Conservation (phyloP, 257 asterid species). For the Echites panduratus region DNA sequence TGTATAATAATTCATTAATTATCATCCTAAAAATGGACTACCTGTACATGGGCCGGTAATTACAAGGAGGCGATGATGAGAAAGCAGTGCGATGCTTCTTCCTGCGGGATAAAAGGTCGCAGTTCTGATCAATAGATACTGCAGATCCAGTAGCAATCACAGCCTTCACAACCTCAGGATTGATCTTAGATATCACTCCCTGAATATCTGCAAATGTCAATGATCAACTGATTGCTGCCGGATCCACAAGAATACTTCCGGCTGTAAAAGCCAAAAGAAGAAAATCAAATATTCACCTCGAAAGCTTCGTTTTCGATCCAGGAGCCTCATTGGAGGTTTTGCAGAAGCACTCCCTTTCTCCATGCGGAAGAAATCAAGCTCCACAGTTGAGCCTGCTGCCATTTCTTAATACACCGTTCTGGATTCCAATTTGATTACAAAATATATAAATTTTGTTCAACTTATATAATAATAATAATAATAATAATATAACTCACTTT, state of each 20-base stretch:
- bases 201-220: slow-evolving; percentile 33
- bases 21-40: background rate
- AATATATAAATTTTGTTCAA: no score
- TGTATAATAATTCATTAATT: background rate
- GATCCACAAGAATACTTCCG: background rate
- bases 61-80: background rate
- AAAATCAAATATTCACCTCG: slow-evolving; percentile 10
- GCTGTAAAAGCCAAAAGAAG: background rate
- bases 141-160: slow-evolving; percentile 7
- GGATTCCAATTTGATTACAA: no score
- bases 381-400: slow-evolving; percentile 12
- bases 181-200: slow-evolving; percentile 41
- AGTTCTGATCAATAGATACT: background rate
- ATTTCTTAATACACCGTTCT: background rate
- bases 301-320: slow-evolving; percentile 18
- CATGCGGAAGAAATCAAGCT: slow-evolving; percentile 21
- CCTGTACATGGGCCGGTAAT: background rate
- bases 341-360: slow-evolving; percentile 3
- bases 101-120: background rate
- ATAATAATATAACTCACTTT: no score
- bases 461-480: no score
- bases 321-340: background rate
- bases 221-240: background rate
- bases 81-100: background rate
- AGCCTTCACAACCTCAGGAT: slow-evolving; percentile 45